Evolutionary conservation across 164 flowering plant species (phyloP), one percentile per base, ranked within the genome.

Genomic region (Annona cherimola): DNA sequence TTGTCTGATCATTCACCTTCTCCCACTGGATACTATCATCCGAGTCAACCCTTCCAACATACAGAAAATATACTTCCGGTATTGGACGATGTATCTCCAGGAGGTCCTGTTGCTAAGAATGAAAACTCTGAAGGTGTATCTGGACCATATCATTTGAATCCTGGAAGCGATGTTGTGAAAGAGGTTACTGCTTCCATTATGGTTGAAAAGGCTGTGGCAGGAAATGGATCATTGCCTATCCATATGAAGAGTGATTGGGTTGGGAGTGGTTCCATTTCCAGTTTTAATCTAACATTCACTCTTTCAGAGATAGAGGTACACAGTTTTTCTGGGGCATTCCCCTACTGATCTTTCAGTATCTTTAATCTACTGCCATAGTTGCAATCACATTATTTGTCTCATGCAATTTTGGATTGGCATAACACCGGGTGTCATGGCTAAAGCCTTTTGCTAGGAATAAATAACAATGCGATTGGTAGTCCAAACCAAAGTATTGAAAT

Each of bases 291-390:
- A 77, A 85, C 83, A 61, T 71, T 92, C 42, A 87, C 98, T 40
- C 76, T 91, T 46, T 70, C 83, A 74, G 94, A 95, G 75, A 78
- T 91, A 72, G 78, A 88, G 94, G 99, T 92, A 71, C 79, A 76
- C 60, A 35, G 16, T 45, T 14, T 68, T 20, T 50, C 14, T 46
- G 42, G 45, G 40, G 4, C 8, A 11, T 50, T 50, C 42, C 8
- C 12, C 41, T 40, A 12, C 2, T 41, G 8, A 39, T 12, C 16
- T 64, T 35, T 41, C 41, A 12, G 8, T 64, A 57, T 57, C 35
- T 26, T 26, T 26, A 26, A 26, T 26, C 35, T 26, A 35, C 41
- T 42, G 1, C 5, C 9, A 35, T 64, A 9, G 5, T 42, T 64
- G 20, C 14, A 57, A 14, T 14, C 18, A 57, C 14, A 5, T 57